Evolutionary conservation across 495 filamentous ascomycete species (phyloP).

Genomic region (Tuber melanosporum): DNA sequence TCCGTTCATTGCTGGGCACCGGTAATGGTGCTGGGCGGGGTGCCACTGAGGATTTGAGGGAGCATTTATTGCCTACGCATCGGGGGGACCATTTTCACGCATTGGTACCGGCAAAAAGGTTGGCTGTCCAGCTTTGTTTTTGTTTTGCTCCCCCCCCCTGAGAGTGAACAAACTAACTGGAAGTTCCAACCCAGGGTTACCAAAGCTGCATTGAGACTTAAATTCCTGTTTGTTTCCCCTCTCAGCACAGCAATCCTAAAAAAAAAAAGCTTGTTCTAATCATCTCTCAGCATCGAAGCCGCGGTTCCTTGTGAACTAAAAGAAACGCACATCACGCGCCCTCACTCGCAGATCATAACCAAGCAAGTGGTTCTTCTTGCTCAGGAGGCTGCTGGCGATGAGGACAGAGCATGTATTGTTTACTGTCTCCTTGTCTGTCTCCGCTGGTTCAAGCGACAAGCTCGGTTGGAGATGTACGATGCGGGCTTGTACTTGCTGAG

Average conservation of each 20-base stretch:
- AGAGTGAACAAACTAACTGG: slow-evolving; percentile 16
- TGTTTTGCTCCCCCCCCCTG: slow-evolving; percentile 46
- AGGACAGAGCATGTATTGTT: slow-evolving; percentile 69
- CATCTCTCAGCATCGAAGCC: slow-evolving; percentile 57
- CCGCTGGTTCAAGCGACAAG: slow-evolving; percentile 83
- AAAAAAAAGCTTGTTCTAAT: slow-evolving; percentile 3
- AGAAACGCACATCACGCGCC: slow-evolving; percentile 59
- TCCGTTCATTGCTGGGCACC: slow-evolving; percentile 21
- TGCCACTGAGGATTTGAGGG: slow-evolving; percentile 23
- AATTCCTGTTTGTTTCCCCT: slow-evolving; percentile 54
- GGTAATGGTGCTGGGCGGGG: slow-evolving; percentile 16
- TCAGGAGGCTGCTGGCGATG: slow-evolving; percentile 67
- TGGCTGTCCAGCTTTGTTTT: not conserved
- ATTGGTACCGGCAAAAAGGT: slow-evolving; percentile 36
- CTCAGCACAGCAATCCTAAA: not conserved
- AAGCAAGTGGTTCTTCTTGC: slow-evolving; percentile 68
- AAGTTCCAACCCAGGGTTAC: slow-evolving; percentile 52
- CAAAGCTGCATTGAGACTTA: slow-evolving; percentile 77
- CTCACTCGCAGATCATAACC: slow-evolving; percentile 82
- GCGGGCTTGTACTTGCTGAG: slow-evolving; percentile 72
- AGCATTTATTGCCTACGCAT: slow-evolving; percentile 29
- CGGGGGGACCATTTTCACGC: slow-evolving; percentile 18
- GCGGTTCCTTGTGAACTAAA: slow-evolving; percentile 83
- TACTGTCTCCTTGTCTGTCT: slow-evolving; percentile 83
- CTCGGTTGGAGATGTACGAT: slow-evolving; percentile 74